Percentiles rank a stretch among this genome's conserved stretches.
Evolutionary conservation across 768 basidiomycete genomes (phyloP).

Genomic region (Imleria badia): DNA sequence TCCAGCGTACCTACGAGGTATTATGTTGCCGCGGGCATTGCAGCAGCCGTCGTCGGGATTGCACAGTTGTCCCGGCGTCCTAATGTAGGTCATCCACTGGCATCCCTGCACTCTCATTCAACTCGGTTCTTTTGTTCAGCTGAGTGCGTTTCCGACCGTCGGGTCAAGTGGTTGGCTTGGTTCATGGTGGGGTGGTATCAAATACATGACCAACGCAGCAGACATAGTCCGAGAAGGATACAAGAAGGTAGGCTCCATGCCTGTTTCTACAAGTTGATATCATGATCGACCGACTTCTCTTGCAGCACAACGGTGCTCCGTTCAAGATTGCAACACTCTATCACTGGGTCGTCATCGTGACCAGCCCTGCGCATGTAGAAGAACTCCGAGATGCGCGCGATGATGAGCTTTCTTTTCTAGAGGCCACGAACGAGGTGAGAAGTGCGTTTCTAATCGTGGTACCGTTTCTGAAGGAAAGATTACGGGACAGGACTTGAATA

Average conservation of each 20-base stretch:
- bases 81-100: too few species aligned
- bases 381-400: slow-evolving; percentile 42
- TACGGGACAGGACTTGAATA: slow-evolving; percentile 33
- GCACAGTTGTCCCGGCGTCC: too few species aligned
- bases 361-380: slow-evolving; percentile 31
- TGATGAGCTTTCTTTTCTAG: slow-evolving; percentile 35
- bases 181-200: slow-evolving; percentile 26
- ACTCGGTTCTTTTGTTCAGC: too few species aligned
- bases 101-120: too few species aligned
- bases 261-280: too few species aligned
- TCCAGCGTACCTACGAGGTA: too few species aligned
- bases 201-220: slow-evolving; percentile 14
- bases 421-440: slow-evolving; percentile 35
- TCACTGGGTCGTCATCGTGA: slow-evolving; percentile 41
- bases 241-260: slow-evolving; percentile 20
- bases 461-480: neutral
- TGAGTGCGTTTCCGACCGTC: too few species aligned
- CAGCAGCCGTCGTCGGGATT: too few species aligned
- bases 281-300: too few species aligned
- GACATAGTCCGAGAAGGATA: slow-evolving; percentile 34
- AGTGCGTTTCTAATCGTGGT: too few species aligned
- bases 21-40: too few species aligned
- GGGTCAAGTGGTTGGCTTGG: slow-evolving; percentile 19
- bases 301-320: slow-evolving; percentile 24
- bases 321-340: slow-evolving; percentile 32